Conservation (phyloP, 2,329 filamentous ascomycete genomes). For the Ascochyta clinopodiicola region DNA sequence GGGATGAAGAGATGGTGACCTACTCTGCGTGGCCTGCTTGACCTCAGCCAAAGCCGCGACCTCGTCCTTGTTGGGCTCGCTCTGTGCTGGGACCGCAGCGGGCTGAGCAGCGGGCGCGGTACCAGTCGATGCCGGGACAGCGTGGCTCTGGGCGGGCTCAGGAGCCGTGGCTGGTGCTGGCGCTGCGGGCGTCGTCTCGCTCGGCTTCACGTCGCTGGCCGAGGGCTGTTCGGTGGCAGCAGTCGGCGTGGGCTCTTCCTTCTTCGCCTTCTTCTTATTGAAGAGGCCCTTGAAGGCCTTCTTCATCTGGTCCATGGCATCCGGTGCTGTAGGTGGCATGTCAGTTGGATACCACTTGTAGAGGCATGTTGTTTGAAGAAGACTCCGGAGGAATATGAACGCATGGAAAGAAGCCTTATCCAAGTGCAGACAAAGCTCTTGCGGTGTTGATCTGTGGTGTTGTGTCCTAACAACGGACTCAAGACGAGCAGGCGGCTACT, state of each 20-base stretch:
- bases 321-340: slow-evolving; percentile 35
- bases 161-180: slow-evolving; percentile 37
- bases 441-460: not conserved
- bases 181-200: slow-evolving; percentile 43
- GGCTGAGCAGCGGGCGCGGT: slow-evolving; percentile 29
- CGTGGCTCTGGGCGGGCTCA: slow-evolving; percentile 21
- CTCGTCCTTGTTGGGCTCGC: slow-evolving; percentile 37
- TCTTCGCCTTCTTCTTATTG: slow-evolving; percentile 44
- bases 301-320: slow-evolving; percentile 47
- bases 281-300: slow-evolving; percentile 49
- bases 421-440: not conserved
- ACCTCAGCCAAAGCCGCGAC: slow-evolving; percentile 38
- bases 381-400: not conserved
- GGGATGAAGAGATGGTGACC: slow-evolving; percentile 29
- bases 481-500: slow-evolving; percentile 27
- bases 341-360: not conserved
- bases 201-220: slow-evolving; percentile 37
- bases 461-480: not conserved
- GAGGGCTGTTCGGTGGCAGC: slow-evolving; percentile 34
- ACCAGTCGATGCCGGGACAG: slow-evolving; percentile 8
- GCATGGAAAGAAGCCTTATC: not conserved
- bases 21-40: slow-evolving; percentile 46
- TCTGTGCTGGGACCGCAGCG: slow-evolving; percentile 23
- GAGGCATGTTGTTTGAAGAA: no score
- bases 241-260: slow-evolving; percentile 35